A percentile compares a stretch with the other conserved stretches of the same genome.
Conservation (phyloP, 2,329 filamentous ascomycete genomes). For the Herpotrichia juniperi region DNA sequence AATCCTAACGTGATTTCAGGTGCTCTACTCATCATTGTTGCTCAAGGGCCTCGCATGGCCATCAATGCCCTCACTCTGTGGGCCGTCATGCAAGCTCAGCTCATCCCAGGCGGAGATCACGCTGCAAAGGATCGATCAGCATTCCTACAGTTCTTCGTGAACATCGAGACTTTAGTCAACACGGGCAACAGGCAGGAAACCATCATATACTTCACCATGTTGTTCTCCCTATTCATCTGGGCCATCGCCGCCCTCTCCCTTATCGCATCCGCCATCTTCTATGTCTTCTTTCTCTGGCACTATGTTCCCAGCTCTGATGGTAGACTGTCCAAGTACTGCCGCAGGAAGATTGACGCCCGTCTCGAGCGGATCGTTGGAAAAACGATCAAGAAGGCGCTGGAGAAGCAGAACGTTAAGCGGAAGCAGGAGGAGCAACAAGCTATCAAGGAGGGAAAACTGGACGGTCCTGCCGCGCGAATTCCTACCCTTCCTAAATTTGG, state of each 20-base stretch:
- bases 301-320: constrained; percentile 86
- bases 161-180: constrained; percentile 74
- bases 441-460: constrained; percentile 54
- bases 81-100: constrained; percentile 77
- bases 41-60: constrained; percentile 88
- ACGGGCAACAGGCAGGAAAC: constrained; percentile 76
- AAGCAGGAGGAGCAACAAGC: constrained; percentile 48
- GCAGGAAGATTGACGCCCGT: constrained; percentile 86
- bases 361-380: constrained; percentile 82
- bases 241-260: constrained; percentile 77
- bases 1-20: constrained; percentile 58
- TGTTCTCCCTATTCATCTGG: constrained; percentile 91
- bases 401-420: constrained; percentile 69
- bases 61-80: constrained; percentile 90
- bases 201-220: constrained; percentile 85
- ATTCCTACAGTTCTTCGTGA: constrained; percentile 80
- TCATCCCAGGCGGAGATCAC: constrained; percentile 67
- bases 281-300: constrained; percentile 88
- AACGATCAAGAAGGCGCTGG: constrained; percentile 88
- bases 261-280: constrained; percentile 76
- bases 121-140: constrained; percentile 65
- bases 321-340: constrained; percentile 82
- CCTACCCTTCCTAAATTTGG: constrained; percentile 51
- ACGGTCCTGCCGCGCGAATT: constrained; percentile 25
- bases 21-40: constrained; percentile 87